Conservation (phyloP, 345 rosid species). For the Iberis pinnata region DNA sequence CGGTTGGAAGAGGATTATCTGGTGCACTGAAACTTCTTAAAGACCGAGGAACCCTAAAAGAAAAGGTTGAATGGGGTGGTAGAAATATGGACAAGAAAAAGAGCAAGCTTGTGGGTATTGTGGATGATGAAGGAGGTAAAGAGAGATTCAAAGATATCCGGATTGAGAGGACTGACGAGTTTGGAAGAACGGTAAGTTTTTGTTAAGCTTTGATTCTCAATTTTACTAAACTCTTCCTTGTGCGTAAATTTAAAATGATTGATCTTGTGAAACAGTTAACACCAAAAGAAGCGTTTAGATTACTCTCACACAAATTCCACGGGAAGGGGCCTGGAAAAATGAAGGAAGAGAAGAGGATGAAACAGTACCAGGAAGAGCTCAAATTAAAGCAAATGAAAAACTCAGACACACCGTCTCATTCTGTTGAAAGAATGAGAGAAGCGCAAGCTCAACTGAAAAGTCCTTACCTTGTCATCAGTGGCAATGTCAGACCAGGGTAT, state of each 20-base stretch:
- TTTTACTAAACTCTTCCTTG: too few relatives aligned
- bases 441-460: slow-evolving; percentile 79
- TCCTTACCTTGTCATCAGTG: slow-evolving; percentile 94
- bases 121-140: slow-evolving; percentile 37
- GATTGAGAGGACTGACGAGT: slow-evolving; percentile 89
- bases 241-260: too few relatives aligned
- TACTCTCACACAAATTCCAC: slow-evolving; percentile 84
- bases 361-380: slow-evolving; percentile 83
- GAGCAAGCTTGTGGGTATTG: slow-evolving; percentile 88
- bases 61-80: slow-evolving; percentile 91
- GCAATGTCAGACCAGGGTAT: slow-evolving; percentile 95
- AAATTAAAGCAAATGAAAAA: slow-evolving; percentile 97
- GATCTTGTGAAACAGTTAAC: slow-evolving; percentile 88
- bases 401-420: slow-evolving; percentile 85
- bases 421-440: slow-evolving; percentile 94
- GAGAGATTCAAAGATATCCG: slow-evolving; percentile 64
- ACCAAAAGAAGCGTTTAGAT: slow-evolving; percentile 85
- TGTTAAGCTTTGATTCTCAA: slow-evolving; percentile 7
- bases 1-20: slow-evolving; percentile 86
- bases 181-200: slow-evolving; percentile 87
- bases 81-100: slow-evolving; percentile 99
- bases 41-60: slow-evolving; percentile 90
- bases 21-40: slow-evolving; percentile 75
- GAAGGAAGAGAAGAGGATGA: slow-evolving; percentile 96
- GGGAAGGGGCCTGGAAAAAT: slow-evolving; percentile 97